These are phyloP conservation scores for Adansonia madagascariensis DNA, from an alignment of 441 rosid species.

Conservation along the genomic window DNA sequence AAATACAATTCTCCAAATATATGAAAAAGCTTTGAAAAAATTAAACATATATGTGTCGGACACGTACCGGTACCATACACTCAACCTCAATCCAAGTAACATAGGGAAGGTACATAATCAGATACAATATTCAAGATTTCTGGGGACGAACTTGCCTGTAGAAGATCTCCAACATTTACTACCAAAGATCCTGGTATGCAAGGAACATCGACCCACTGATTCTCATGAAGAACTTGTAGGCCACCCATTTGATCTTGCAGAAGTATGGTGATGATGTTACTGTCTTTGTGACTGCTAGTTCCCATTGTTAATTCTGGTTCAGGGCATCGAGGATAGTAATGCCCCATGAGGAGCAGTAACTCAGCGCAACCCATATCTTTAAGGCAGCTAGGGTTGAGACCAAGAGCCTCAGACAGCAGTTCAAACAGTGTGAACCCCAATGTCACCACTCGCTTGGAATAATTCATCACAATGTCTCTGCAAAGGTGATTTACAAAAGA, in stretches of 20 bases:
- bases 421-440: slow-evolving; percentile 26
- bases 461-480: slow-evolving; percentile 37
- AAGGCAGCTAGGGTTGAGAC: slow-evolving; percentile 32
- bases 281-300: neutral
- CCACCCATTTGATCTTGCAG: slow-evolving; percentile 24
- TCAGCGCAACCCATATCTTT: slow-evolving; percentile 38
- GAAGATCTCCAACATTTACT: slow-evolving; percentile 41
- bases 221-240: slow-evolving; percentile 27
- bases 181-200: slow-evolving; percentile 37
- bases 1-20: no score
- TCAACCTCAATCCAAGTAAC: no score
- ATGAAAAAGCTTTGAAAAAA: no score
- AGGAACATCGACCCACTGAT: slow-evolving; percentile 39
- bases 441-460: slow-evolving; percentile 30
- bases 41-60: no score
- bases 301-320: slow-evolving; percentile 21
- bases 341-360: slow-evolving; percentile 25
- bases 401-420: slow-evolving; percentile 43
- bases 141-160: slow-evolving; percentile 20
- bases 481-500: neutral
- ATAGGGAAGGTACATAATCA: neutral
- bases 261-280: slow-evolving; percentile 34
- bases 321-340: slow-evolving; percentile 29
- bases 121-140: neutral
- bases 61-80: no score